Conservation (phyloP, 148 eudicot genomes). For the Chenopodium berlandieri region DNA sequence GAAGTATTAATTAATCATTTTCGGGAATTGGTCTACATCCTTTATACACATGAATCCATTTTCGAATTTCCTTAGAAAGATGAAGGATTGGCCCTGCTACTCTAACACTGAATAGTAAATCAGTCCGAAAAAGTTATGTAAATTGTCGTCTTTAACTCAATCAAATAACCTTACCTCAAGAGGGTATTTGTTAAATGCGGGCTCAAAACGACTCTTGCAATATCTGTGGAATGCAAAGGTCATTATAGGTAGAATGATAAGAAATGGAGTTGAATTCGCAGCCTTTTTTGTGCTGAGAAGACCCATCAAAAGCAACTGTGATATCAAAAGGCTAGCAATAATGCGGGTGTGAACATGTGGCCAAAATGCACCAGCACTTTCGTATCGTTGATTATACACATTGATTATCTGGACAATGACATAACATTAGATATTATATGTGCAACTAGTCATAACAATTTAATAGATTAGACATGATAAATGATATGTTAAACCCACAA, state of each 20-base stretch:
- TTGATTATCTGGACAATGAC: conserved; percentile 64
- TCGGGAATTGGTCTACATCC: not conserved
- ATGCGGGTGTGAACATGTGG: conserved; percentile 96
- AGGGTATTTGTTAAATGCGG: conserved; percentile 82
- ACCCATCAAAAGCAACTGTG: conserved; percentile 85
- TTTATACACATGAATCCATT: not conserved
- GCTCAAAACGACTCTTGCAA: conserved; percentile 91
- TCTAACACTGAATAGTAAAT: not conserved
- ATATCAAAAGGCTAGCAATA: conserved; percentile 82
- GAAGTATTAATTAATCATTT: too few species aligned
- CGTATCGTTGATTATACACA: conserved; percentile 84
- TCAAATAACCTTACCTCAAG: conserved; percentile 59
- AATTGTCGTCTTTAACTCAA: not conserved
- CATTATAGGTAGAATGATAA: conserved; percentile 68
- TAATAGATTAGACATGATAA: not conserved
- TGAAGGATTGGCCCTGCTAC: not conserved
- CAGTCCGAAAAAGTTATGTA: not conserved
- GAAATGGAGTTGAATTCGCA: conserved; percentile 84
- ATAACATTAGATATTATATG: conserved; percentile 2
- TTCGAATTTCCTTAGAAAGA: not conserved
- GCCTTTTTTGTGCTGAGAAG: conserved; percentile 89
- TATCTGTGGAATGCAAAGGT: conserved; percentile 82
- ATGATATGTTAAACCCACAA: not conserved
- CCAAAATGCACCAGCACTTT: conserved; percentile 95
- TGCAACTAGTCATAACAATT: not conserved